A percentile compares a stretch with the other conserved stretches of the same genome.
phyloP scores from a whole-genome alignment of 208 protist genomes.

The Trypanosoma lewisi region DNA sequence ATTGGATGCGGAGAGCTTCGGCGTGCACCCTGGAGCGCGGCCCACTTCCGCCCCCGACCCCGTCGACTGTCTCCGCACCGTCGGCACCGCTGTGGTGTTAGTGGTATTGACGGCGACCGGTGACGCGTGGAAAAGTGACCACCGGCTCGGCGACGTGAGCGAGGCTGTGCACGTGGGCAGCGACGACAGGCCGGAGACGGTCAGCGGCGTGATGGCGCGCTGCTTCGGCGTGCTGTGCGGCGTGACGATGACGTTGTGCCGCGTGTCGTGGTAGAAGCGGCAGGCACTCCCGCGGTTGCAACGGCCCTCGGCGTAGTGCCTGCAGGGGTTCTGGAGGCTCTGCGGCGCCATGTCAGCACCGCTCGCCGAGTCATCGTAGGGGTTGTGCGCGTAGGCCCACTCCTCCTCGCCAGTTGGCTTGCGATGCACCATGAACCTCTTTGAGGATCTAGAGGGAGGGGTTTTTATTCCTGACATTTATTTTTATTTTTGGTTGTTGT shows the following conservation, averaged over 20 bases:
- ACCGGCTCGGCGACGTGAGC: too few species aligned
- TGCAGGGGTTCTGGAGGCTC: constrained; percentile 40
- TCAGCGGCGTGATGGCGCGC: constrained; percentile 41
- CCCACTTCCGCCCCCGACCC: too few species aligned
- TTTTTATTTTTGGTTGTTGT: constrained; percentile 1
- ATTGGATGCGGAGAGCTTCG: background rate
- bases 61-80: too few species aligned
- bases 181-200: constrained; percentile 3
- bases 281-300: constrained; percentile 65
- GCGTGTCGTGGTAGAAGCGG: constrained; percentile 54
- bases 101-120: too few species aligned
- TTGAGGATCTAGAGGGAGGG: background rate
- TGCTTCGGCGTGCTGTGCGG: constrained; percentile 31
- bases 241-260: constrained; percentile 35
- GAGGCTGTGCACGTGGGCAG: background rate
- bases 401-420: constrained; percentile 9
- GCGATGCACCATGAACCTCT: background rate
- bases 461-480: background rate
- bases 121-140: too few species aligned
- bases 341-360: background rate
- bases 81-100: too few species aligned
- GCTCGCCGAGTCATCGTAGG: constrained; percentile 1
- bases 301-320: constrained; percentile 51
- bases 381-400: constrained; percentile 23
- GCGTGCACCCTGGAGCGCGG: too few species aligned